Evolutionary conservation across 2,329 filamentous ascomycete species (phyloP).

Genomic region (Fonsecaea erecta): DNA sequence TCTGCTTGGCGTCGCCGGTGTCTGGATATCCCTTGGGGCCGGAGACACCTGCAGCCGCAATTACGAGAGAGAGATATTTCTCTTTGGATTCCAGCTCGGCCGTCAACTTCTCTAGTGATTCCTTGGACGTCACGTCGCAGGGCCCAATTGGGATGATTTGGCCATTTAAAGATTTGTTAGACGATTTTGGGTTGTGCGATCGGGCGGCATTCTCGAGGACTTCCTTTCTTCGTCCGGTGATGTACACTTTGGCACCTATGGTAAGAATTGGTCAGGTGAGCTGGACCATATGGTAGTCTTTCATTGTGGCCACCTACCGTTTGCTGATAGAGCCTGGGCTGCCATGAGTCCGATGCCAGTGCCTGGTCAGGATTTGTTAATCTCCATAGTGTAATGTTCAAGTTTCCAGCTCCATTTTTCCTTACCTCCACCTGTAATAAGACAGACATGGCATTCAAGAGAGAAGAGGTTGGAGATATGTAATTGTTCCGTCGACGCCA

Average conservation of each 20-base stretch:
- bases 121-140: conserved; percentile 67
- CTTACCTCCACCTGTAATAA: conserved; percentile 41
- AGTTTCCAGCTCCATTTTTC: background rate
- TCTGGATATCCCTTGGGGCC: conserved; percentile 65
- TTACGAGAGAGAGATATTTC: conserved; percentile 68
- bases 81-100: conserved; percentile 61
- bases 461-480: conserved; percentile 40
- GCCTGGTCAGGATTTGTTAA: conserved; percentile 13
- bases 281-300: background rate
- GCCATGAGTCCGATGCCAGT: conserved; percentile 42
- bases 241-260: conserved; percentile 42
- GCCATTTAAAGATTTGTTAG: conserved; percentile 44
- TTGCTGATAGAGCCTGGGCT: conserved; percentile 41
- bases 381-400: background rate
- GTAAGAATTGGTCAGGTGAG: background rate
- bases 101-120: conserved; percentile 60
- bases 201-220: conserved; percentile 49
- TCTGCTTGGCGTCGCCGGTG: conserved; percentile 55
- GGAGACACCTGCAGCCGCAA: conserved; percentile 68
- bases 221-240: conserved; percentile 40
- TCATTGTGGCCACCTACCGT: conserved; percentile 32
- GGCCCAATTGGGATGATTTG: conserved; percentile 60
- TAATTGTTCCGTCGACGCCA: conserved; percentile 39
- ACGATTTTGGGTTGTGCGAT: conserved; percentile 41
- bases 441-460: conserved; percentile 40